phyloP scores from a whole-genome alignment of 2,329 filamentous ascomycete genomes.

The Aspergillus sp. region DNA sequence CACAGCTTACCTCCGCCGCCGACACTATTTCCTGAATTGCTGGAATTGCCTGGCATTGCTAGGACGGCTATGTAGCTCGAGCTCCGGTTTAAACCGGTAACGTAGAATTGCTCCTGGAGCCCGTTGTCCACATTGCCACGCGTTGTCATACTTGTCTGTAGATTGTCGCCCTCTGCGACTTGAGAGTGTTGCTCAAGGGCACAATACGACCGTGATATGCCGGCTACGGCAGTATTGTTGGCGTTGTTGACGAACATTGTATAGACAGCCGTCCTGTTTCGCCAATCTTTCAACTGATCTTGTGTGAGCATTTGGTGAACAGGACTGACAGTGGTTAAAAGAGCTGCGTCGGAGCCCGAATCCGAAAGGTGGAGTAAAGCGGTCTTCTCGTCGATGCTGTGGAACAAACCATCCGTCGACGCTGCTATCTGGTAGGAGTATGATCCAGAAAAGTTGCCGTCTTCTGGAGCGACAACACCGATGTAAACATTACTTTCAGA shows the following conservation, averaged over 20 bases:
- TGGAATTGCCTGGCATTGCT: conserved; percentile 64
- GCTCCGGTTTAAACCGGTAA: conserved; percentile 73
- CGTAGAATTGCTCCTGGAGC: conserved; percentile 87
- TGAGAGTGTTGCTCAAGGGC: conserved; percentile 71
- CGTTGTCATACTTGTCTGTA: conserved; percentile 61
- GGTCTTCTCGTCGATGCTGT: conserved; percentile 58
- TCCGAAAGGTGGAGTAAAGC: conserved; percentile 78
- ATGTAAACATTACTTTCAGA: conserved; percentile 74
- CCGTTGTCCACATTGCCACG: conserved; percentile 66
- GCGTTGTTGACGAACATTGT: conserved; percentile 74
- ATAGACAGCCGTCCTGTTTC: conserved; percentile 68
- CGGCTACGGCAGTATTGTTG: conserved; percentile 64
- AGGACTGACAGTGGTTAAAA: conserved; percentile 68
- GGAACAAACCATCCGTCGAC: conserved; percentile 79
- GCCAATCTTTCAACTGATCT: conserved; percentile 55
- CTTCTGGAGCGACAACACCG: conserved; percentile 71
- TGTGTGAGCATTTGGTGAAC: conserved; percentile 61
- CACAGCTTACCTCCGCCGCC: conserved; percentile 80
- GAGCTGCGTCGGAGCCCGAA: conserved; percentile 76
- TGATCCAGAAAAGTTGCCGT: conserved; percentile 64
- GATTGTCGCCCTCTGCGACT: conserved; percentile 65
- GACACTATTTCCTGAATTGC: conserved; percentile 58
- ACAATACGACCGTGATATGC: conserved; percentile 80
- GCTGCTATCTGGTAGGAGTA: conserved; percentile 84
- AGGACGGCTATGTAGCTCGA: conserved; percentile 75